These are phyloP conservation scores for Leptodermis oblonga DNA, from an alignment of 257 asterid species.

Conservation along the genomic window DNA sequence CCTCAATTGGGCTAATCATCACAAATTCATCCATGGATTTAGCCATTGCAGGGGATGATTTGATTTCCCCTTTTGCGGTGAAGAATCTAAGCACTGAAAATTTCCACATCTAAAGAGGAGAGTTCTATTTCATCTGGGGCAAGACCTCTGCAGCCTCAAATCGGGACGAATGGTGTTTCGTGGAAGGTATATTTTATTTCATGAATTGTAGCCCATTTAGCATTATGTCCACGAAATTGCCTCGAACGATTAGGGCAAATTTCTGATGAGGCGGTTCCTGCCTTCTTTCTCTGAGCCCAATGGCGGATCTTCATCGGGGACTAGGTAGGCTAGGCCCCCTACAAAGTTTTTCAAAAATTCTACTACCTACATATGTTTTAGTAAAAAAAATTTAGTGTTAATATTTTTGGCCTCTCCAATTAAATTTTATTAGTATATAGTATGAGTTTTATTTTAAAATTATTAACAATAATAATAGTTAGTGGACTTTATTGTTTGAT, in stretches of 20 bases:
- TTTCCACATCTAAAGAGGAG: conserved; percentile 78
- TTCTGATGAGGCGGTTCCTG: conserved; percentile 83
- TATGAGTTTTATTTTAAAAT: too few species aligned
- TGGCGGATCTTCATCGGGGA: too few species aligned
- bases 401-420: too few species aligned
- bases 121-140: conserved; percentile 93
- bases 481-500: too few species aligned
- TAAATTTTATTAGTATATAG: too few species aligned
- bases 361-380: too few species aligned
- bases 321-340: too few species aligned
- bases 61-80: conserved; percentile 87
- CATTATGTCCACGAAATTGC: conserved; percentile 46
- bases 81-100: conserved; percentile 72
- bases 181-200: conserved; percentile 64
- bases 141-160: conserved; percentile 72
- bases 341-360: too few species aligned
- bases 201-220: conserved; percentile 93
- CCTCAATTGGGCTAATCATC: conserved; percentile 60
- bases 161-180: conserved; percentile 74
- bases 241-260: conserved; percentile 58
- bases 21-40: conserved; percentile 61
- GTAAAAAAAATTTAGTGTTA: too few species aligned
- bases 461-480: too few species aligned
- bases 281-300: too few species aligned
- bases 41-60: conserved; percentile 76